Conservation (phyloP, 78 protist species). For the Isochrysis galbana region DNA sequence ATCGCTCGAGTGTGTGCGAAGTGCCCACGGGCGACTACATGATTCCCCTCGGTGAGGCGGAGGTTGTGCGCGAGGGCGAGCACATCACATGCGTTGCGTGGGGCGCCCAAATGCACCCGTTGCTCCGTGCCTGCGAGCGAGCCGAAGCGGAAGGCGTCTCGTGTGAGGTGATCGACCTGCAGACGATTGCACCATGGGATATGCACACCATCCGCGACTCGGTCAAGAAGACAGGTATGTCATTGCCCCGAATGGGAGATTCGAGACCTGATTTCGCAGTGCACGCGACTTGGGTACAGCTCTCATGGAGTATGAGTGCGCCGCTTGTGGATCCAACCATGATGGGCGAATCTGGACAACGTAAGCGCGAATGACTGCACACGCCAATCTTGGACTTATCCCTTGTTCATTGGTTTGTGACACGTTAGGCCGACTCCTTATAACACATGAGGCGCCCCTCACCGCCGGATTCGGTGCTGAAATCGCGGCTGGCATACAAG, state of each 20-base stretch:
- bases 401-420: no score
- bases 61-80: conserved; percentile 39
- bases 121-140: background rate
- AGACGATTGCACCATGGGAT: background rate
- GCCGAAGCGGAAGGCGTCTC: conserved; percentile 9
- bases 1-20: conserved; percentile 76
- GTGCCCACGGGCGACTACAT: conserved; percentile 86
- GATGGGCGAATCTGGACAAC: no score
- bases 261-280: no score
- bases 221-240: conserved; percentile 44
- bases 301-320: no score
- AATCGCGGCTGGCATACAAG: background rate
- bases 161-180: conserved; percentile 25
- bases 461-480: conserved; percentile 95
- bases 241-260: no score
- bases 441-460: conserved; percentile 93
- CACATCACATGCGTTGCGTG: conserved; percentile 41
- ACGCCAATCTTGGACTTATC: no score
- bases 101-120: conserved; percentile 36
- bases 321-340: no score
- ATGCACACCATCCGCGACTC: conserved; percentile 13
- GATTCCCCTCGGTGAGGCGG: conserved; percentile 84
- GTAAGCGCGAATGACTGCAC: no score
- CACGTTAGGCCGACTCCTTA: conserved; percentile 65
- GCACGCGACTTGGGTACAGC: no score